phyloP scores from a whole-genome alignment of 495 filamentous ascomycete genomes.

The Daldinia childiae region DNA sequence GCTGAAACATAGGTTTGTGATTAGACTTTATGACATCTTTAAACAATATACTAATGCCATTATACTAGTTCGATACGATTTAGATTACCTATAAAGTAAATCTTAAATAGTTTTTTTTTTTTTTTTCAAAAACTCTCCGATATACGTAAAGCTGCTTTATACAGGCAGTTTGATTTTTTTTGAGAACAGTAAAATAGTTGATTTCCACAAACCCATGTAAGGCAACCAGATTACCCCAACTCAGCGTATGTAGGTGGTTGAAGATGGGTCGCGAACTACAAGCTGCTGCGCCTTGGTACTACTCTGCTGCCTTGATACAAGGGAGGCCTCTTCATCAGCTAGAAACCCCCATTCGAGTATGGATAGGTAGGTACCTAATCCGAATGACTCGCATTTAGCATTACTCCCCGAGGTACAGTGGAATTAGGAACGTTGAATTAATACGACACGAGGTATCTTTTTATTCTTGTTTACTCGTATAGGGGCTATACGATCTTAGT shows the following conservation, averaged over 20 bases:
- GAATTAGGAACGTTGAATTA: background rate
- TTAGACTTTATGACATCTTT: too few relatives aligned
- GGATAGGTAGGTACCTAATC: conserved; percentile 3
- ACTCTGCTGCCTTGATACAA: conserved; percentile 25
- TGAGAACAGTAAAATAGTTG: background rate
- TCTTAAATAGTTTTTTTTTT: too few relatives aligned
- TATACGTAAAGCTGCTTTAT: background rate
- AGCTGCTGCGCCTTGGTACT: conserved; percentile 21
- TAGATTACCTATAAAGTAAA: too few relatives aligned
- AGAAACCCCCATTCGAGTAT: background rate
- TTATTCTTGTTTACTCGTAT: background rate
- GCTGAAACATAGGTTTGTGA: too few relatives aligned
- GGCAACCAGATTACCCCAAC: conserved; percentile 24
- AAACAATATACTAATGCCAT: too few relatives aligned
- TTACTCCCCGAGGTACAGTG: background rate
- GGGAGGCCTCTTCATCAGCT: conserved; percentile 24
- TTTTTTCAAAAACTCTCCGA: too few relatives aligned
- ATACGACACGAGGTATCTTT: background rate
- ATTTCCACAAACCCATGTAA: conserved; percentile 3
- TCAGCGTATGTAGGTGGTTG: conserved; percentile 5
- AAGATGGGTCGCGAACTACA: conserved; percentile 20
- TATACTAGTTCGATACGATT: too few relatives aligned
- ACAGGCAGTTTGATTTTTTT: background rate
- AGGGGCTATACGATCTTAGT: background rate
- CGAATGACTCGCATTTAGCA: background rate